phyloP scores from a whole-genome alignment of 257 asterid species.

The Scutellaria baicalensis region DNA sequence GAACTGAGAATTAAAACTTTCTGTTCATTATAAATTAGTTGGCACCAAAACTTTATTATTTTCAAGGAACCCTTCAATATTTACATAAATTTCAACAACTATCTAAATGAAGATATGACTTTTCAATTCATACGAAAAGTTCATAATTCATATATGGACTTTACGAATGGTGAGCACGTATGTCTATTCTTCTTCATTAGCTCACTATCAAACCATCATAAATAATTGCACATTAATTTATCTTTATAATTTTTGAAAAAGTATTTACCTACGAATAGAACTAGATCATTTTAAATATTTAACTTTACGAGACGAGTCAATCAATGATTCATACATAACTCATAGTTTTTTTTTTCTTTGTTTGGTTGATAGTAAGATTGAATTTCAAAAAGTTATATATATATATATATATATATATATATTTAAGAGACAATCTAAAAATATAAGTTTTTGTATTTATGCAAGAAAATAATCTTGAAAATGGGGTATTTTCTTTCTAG shows the following conservation, averaged over 20 bases:
- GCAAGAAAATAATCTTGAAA: background rate
- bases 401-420: too few species aligned
- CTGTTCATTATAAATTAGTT: background rate
- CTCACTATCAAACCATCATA: background rate
- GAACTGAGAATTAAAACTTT: background rate
- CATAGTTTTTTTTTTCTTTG: too few species aligned
- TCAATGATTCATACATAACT: too few species aligned
- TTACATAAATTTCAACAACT: background rate
- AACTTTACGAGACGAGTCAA: too few species aligned
- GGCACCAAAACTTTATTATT: background rate
- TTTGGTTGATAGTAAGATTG: too few species aligned
- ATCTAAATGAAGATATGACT: background rate
- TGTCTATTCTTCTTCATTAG: background rate
- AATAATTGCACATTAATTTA: background rate
- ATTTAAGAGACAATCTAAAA: too few species aligned
- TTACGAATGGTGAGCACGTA: slow-evolving; percentile 11
- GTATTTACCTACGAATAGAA: too few species aligned
- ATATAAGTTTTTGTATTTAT: background rate
- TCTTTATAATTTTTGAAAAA: too few species aligned
- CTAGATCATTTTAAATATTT: too few species aligned
- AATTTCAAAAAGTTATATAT: too few species aligned
- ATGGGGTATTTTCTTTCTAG: background rate
- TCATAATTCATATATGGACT: background rate
- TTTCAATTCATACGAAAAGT: background rate
- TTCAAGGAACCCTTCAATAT: background rate